These are phyloP conservation scores for Citrus sinensis DNA, from an alignment of 345 rosid genomes.

Conservation along the genomic window DVS_A1.0 CM039163.1:42208001-42208500, in stretches of 20 bases:
- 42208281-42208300: neutral
- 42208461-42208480: conserved; percentile 13
- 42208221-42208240: conserved; percentile 20
- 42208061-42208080: conserved; percentile 10
- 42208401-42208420: conserved; percentile 9
- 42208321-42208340: conserved; percentile 5
- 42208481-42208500: conserved; percentile 17
- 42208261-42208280: conserved; percentile 20
- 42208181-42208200: conserved; percentile 15
- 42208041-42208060: conserved; percentile 13
- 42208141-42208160: conserved; percentile 11
- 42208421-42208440: conserved; percentile 1
- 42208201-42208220: conserved; percentile 13
- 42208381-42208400: conserved; percentile 5
- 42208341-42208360: conserved; percentile 16
- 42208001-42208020: conserved; percentile 35
- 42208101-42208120: conserved; percentile 25
- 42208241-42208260: conserved; percentile 13
- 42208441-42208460: conserved; percentile 3
- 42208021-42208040: conserved; percentile 21
- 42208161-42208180: conserved; percentile 16
- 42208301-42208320: conserved; percentile 21
- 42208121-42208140: neutral
- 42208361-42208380: conserved; percentile 1
- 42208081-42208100: conserved; percentile 17